phyloP scores from a whole-genome alignment of 306 rosid genomes.

The Spatholobus suberectus region DNA sequence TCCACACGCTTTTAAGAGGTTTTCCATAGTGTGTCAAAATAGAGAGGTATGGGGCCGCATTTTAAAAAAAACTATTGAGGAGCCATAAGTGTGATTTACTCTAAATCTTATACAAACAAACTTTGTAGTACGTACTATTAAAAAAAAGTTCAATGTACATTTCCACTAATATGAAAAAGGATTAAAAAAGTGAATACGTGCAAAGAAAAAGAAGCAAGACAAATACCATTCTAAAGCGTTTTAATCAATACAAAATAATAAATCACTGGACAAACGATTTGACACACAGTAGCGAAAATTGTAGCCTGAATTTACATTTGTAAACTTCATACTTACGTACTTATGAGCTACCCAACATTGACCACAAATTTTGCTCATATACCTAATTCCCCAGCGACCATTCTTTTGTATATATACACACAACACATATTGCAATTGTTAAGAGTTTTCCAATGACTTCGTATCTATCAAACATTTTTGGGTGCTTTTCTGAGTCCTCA shows the following conservation, averaged over 20 bases:
- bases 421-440: not conserved
- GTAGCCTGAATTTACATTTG: not conserved
- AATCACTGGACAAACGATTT: not conserved
- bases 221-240: not conserved
- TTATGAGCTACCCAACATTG: not conserved
- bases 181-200: no score
- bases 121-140: no score
- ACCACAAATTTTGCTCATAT: not conserved
- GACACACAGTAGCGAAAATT: not conserved
- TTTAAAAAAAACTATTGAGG: no score
- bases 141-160: no score
- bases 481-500: slow-evolving; percentile 49
- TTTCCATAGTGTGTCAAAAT: no score
- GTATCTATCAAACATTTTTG: slow-evolving; percentile 47
- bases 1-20: no score
- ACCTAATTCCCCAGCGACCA: no score
- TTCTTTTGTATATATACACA: not conserved
- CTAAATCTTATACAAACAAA: no score
- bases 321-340: no score
- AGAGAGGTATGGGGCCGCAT: no score
- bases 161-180: no score
- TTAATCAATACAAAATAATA: not conserved
- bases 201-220: not conserved
- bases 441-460: slow-evolving; percentile 26
- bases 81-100: no score